These are phyloP conservation scores for Suillus discolor DNA, from an alignment of 768 basidiomycete genomes.

Conservation along the genomic window DNA sequence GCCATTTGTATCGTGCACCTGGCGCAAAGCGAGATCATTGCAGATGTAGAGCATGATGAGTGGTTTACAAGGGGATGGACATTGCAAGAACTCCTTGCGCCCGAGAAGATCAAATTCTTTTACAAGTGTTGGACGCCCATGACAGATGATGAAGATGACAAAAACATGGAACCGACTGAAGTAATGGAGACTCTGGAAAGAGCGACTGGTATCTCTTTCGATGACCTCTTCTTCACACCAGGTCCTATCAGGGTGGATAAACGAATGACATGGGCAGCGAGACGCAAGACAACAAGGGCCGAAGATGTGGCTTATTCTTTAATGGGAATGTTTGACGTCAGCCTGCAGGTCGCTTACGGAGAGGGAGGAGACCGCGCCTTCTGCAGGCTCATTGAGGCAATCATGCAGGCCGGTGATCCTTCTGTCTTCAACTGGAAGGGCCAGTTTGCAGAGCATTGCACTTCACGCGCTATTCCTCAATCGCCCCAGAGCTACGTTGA, in stretches of 20 bases:
- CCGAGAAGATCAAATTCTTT: background rate
- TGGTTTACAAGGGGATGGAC: background rate
- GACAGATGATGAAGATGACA: background rate
- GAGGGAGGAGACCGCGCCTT: conserved; percentile 17
- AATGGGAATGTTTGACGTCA: conserved; percentile 18
- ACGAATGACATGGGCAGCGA: conserved; percentile 19
- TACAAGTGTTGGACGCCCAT: background rate
- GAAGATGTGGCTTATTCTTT: conserved; percentile 22
- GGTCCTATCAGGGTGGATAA: background rate
- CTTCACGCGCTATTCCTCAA: background rate
- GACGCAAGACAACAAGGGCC: conserved; percentile 18
- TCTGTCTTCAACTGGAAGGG: conserved; percentile 11
- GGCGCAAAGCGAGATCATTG: background rate
- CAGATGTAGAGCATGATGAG: background rate
- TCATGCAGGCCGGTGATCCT: conserved; percentile 11
- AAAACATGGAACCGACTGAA: background rate
- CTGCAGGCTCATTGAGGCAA: conserved; percentile 12
- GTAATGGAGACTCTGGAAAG: conserved; percentile 1
- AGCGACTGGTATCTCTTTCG: background rate
- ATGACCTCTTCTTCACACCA: background rate
- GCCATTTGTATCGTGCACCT: conserved; percentile 5
- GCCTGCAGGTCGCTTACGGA: conserved; percentile 18
- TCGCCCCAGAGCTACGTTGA: background rate
- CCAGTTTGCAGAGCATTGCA: background rate
- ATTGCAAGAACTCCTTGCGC: background rate